These are phyloP conservation scores for Trichophyton rubrum DNA, from an alignment of 2,329 filamentous ascomycete genomes.

Conservation along the genomic window DNA sequence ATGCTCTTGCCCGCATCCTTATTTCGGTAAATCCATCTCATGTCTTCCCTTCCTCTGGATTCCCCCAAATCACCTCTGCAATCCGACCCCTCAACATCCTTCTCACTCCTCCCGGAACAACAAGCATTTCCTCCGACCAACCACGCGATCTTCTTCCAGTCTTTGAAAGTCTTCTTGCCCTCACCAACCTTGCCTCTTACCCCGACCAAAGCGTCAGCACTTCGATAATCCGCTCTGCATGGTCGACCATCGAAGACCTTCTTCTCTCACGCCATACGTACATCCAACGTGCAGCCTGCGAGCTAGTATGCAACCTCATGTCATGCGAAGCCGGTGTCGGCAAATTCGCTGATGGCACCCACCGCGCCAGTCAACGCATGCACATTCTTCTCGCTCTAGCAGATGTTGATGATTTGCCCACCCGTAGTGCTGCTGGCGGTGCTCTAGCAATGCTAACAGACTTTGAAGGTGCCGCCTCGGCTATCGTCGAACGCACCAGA, in stretches of 20 bases:
- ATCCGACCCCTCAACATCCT: slow-evolving; percentile 70
- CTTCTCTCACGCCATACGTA: slow-evolving; percentile 62
- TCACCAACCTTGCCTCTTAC: slow-evolving; percentile 79
- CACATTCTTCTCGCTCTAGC: slow-evolving; percentile 78
- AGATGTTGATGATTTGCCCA: slow-evolving; percentile 69
- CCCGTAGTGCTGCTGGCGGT: slow-evolving; percentile 72
- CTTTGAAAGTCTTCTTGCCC: slow-evolving; percentile 80
- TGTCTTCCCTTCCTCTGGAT: slow-evolving; percentile 68
- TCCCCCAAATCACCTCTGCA: slow-evolving; percentile 60
- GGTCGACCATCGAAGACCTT: slow-evolving; percentile 68
- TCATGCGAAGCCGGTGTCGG: slow-evolving; percentile 34
- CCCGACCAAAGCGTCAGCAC: slow-evolving; percentile 42
- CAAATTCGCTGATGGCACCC: slow-evolving; percentile 42
- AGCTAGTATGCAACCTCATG: slow-evolving; percentile 78
- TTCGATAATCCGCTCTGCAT: slow-evolving; percentile 60
- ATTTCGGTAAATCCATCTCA: slow-evolving; percentile 76
- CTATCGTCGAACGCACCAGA: slow-evolving; percentile 56
- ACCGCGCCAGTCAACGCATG: slow-evolving; percentile 58
- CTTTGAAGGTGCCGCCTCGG: slow-evolving; percentile 61
- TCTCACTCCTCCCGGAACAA: slow-evolving; percentile 49
- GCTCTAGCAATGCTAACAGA: slow-evolving; percentile 74
- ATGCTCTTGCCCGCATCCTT: slow-evolving; percentile 70
- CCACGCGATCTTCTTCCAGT: slow-evolving; percentile 70
- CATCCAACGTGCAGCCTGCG: slow-evolving; percentile 70
- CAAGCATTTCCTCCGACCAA: slow-evolving; percentile 39